Evolutionary conservation across 1,139 yeast genomes (phyloP).

Genomic region (Neolecta irregularis): DNA sequence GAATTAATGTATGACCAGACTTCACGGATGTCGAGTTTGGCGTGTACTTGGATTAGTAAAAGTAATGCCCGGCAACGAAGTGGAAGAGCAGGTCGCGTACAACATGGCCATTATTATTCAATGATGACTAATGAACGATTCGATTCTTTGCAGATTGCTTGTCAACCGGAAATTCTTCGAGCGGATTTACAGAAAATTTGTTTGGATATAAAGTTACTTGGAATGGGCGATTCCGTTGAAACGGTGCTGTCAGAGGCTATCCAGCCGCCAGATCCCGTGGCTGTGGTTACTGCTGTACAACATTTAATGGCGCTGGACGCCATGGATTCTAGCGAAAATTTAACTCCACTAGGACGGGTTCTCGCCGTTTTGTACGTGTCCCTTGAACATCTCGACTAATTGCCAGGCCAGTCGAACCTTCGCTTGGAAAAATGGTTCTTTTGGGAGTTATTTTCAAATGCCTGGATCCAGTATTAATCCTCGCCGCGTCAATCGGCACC

Average conservation of each 20-base stretch:
- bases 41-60: constrained; percentile 59
- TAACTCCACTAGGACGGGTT: constrained; percentile 46
- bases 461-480: constrained; percentile 16
- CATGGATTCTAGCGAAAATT: constrained; percentile 24
- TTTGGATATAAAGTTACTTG: constrained; percentile 66
- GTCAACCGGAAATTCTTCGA: constrained; percentile 64
- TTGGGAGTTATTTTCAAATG: constrained; percentile 20
- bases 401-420: constrained; percentile 57
- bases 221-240: constrained; percentile 43
- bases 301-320: constrained; percentile 53
- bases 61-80: constrained; percentile 68
- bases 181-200: constrained; percentile 57
- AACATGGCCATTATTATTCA: constrained; percentile 54
- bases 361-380: constrained; percentile 14
- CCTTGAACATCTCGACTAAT: constrained; percentile 22
- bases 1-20: constrained; percentile 44
- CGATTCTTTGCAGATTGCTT: constrained; percentile 38
- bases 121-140: constrained; percentile 41
- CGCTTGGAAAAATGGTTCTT: constrained; percentile 54
- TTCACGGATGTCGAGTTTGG: constrained; percentile 44
- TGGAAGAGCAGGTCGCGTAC: constrained; percentile 82
- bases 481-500: constrained; percentile 15
- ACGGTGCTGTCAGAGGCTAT: constrained; percentile 45
- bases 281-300: constrained; percentile 41
- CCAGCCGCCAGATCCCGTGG: constrained; percentile 46